Conservation (phyloP, 1,284 basidiomycete species). For the Inonotus hispidus region DNA sequence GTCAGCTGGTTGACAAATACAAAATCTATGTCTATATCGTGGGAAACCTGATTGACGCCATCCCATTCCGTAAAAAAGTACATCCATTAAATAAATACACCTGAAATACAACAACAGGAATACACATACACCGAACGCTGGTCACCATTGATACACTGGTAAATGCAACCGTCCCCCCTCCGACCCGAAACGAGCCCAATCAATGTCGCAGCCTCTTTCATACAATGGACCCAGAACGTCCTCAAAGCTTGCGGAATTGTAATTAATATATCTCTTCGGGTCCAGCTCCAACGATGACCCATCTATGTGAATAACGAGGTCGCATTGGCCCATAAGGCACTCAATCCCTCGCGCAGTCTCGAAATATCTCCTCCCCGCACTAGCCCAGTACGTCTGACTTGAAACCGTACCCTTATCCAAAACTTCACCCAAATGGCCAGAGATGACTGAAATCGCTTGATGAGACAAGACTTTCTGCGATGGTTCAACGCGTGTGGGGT, state of each 20-base stretch:
- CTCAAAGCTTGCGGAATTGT: background rate
- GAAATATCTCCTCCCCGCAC: background rate
- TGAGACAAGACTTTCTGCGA: background rate
- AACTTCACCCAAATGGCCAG: slow-evolving; percentile 1
- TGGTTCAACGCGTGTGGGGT: no score
- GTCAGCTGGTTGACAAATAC: no score
- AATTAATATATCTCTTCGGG: background rate
- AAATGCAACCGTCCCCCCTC: background rate
- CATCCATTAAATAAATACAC: background rate
- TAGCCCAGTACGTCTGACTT: background rate
- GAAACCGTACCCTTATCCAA: background rate
- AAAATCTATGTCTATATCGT: no score
- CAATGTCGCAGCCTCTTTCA: slow-evolving; percentile 1
- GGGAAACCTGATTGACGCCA: no score
- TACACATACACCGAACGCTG: background rate
- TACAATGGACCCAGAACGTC: background rate
- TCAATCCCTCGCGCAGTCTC: background rate
- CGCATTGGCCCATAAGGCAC: background rate
- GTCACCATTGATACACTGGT: background rate
- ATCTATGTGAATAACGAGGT: background rate
- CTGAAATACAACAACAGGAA: background rate
- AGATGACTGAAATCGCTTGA: background rate
- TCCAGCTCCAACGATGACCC: background rate
- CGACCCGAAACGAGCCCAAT: background rate
- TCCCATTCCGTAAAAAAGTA: no score